Percentiles rank a stretch among this genome's conserved stretches.
phyloP scores from a whole-genome alignment of 345 rosid genomes.

The Citrus trifoliata region DNA sequence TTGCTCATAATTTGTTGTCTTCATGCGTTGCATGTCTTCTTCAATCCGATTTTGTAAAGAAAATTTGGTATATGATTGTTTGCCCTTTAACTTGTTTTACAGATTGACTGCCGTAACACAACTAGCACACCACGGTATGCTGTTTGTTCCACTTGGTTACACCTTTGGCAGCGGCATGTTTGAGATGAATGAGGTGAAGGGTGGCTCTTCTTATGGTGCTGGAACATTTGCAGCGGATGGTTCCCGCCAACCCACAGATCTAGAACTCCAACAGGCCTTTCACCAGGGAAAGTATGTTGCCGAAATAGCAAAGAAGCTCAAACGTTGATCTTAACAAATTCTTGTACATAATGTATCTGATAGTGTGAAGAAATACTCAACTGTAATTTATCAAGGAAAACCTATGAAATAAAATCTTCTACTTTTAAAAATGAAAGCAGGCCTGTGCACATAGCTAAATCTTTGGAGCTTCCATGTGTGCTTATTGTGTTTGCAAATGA shows the following conservation, averaged over 20 bases:
- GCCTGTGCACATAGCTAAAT: background rate
- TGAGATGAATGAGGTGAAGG: constrained; percentile 87
- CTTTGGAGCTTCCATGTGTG: background rate
- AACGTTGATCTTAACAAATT: constrained; percentile 8
- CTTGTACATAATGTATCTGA: background rate
- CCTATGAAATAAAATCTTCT: background rate
- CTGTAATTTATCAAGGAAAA: background rate
- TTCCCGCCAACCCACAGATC: constrained; percentile 69
- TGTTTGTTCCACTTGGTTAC: constrained; percentile 87
- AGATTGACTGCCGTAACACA: constrained; percentile 86
- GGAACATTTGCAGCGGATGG: constrained; percentile 95
- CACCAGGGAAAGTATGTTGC: constrained; percentile 84
- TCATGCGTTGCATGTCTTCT: background rate
- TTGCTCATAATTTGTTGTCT: background rate
- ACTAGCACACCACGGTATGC: constrained; percentile 87
- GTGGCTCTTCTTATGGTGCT: constrained; percentile 88
- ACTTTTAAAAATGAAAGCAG: background rate
- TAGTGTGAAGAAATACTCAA: background rate
- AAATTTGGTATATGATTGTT: background rate
- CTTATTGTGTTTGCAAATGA: background rate
- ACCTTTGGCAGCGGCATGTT: constrained; percentile 85
- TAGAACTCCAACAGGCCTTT: constrained; percentile 80
- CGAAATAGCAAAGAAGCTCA: constrained; percentile 77
- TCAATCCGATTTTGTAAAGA: background rate
- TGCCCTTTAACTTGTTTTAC: constrained; percentile 8